Base-by-base conservation (phyloP, 192 early-diverging fungal species). In the Rhizoclosmatium sp. region DNA sequence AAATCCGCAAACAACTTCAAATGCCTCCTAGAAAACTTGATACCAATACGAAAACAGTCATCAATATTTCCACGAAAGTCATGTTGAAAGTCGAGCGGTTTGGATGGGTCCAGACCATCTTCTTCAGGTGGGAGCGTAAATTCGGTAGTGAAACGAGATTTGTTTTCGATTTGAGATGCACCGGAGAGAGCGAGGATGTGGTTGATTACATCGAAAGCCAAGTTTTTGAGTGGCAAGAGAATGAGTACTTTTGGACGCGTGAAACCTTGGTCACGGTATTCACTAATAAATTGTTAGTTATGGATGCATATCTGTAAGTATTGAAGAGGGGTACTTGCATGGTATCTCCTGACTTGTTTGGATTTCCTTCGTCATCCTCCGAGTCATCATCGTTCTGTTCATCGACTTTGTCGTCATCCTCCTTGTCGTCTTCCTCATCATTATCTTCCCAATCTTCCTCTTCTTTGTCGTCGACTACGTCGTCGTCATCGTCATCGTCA, bases 1-100 rank as follows among this genome's bases (percentile, higher is more conserved):
- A 98, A 98, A 47, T 93, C 89, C 2, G 93, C 83, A 78, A 92
- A 98, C 31, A 98, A 83, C 77, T 96, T 96, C 80, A 97, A 87
- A 19, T 94, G 87, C 82, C 93, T 96, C 51, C 93, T 87, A 3
- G 92, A 89, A 66, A 98, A 93, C 82, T 96, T 95, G 75, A 99
- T 85, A 4, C 97, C 98, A 59, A 98, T 86, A 23, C 95, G 88
- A 85, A 99, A 99, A 58, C 91, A 91, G 82, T 99, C 98, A 79
- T 98, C 98, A 79, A 96, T 95, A 82, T 98, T 98, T 58, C 97
- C 98, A 4, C 84, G 89, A 86, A 99, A 99, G 12, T 91, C 96
- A 59, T 87, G 85, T 71, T 91, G 83, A 81, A 88, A 95, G 79
- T 99, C 97, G 1, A 87, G 91, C 14, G 95, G 93, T 59, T 93